Base-by-base conservation (phyloP, 768 basidiomycete species). In the Agaricus blazei region DNA sequence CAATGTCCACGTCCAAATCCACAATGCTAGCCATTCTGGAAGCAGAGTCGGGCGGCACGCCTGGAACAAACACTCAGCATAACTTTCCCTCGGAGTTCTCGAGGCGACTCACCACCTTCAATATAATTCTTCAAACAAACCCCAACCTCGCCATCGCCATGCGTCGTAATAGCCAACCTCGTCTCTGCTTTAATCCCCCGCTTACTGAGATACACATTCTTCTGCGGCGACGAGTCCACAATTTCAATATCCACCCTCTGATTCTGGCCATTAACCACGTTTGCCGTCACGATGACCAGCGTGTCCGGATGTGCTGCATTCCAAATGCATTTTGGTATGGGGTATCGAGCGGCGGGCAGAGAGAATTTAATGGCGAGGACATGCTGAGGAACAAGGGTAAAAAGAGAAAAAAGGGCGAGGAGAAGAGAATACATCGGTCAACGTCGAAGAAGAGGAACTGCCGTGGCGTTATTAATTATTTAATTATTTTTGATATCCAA, bases 1-100 rank as follows among this genome's bases (percentile, higher is more conserved):
- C 97, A 68, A 99, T 95, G 65, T 99, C 97, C 37, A 98, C 83
- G 65, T 99, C 97, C 56, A 98, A 74, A 75, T 99, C 96, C 58
- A 99, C 70, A 40, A 89, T 81, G 14, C 93, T 81, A 40, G 75
- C 70, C 60, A 83, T 73, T 53, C 80, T 78, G 31, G 70, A 64
- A 2, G 74, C 75, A 50, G 84, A 71, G 26, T 78, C 75, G 45
- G 67, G 64, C 24, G 75, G 70, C 19, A 79, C 69, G 19, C 76
- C 84, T 57, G 53, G 40, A 34, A 6, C 9, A 37, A 3, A 37
- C 2, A 8, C 34, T 49, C 31, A 49, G 48, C 34, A 49, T 9
- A 15, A 36, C 19, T 34, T 12, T 29, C 2, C 11, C 4, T 23
- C 6, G 23, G 8, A 19, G n/a, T 34, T 34, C 28, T 8, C n/a